These are phyloP conservation scores for Thymus mandschuricus DNA, from an alignment of 257 asterid genomes.

Conservation along the genomic window DNA sequence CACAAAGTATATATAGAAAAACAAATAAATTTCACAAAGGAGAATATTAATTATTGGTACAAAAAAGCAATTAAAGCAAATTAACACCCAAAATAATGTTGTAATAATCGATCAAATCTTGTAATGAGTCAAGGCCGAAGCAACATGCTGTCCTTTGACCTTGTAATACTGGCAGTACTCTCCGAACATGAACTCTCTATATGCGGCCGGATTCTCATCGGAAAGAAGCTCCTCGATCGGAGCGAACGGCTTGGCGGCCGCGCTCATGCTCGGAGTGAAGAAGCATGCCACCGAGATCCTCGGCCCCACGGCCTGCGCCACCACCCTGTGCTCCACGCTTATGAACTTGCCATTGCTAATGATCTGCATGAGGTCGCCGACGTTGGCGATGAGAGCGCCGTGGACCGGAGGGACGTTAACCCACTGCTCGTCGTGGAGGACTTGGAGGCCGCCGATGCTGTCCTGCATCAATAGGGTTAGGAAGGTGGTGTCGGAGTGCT, in stretches of 20 bases:
- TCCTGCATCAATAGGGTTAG: slow-evolving; percentile 41
- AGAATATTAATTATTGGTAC: too few species aligned
- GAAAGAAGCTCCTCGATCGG: slow-evolving; percentile 40
- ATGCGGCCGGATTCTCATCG: slow-evolving; percentile 30
- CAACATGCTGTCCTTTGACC: not conserved
- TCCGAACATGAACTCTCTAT: slow-evolving; percentile 34
- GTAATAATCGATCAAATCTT: not conserved
- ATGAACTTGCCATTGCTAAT: slow-evolving; percentile 45
- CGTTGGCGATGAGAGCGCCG: slow-evolving; percentile 38
- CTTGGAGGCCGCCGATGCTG: slow-evolving; percentile 43
- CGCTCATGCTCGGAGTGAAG: slow-evolving; percentile 34
- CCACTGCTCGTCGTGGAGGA: slow-evolving; percentile 40
- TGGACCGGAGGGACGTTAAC: slow-evolving; percentile 38
- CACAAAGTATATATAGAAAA: too few species aligned
- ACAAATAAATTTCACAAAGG: too few species aligned
- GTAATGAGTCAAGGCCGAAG: not conserved
- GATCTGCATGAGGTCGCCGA: slow-evolving; percentile 50
- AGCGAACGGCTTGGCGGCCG: slow-evolving; percentile 32
- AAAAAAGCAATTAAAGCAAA: too few species aligned
- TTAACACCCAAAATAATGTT: too few species aligned
- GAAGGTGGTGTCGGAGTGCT: slow-evolving; percentile 42
- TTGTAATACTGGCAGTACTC: slow-evolving; percentile 35
- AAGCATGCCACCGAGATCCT: slow-evolving; percentile 45
- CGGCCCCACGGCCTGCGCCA: slow-evolving; percentile 42
- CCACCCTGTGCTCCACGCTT: slow-evolving; percentile 50